Percentiles rank a stretch among this genome's conserved stretches.
Conservation (phyloP, 179 eudicot genomes). For the Heliamphora pulchella region DNA sequence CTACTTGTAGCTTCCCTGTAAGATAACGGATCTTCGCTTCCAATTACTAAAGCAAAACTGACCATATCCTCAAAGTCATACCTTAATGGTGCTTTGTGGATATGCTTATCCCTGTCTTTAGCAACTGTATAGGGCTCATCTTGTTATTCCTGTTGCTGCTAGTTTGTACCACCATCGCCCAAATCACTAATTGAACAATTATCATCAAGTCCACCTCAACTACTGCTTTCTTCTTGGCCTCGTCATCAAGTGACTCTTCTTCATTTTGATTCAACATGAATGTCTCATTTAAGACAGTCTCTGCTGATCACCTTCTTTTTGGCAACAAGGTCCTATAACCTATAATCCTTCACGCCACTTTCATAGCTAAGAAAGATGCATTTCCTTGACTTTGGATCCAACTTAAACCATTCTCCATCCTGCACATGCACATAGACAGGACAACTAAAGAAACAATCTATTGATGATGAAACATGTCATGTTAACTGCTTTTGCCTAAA, state of each 20-base stretch:
- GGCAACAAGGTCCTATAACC: too few relatives aligned
- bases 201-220: background rate
- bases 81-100: background rate
- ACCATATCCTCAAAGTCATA: background rate
- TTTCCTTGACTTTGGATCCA: background rate
- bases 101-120: background rate
- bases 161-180: background rate
- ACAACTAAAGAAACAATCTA: background rate
- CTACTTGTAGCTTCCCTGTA: too few relatives aligned
- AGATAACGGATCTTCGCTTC: background rate
- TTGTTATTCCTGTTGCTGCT: background rate
- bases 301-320: too few relatives aligned
- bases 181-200: background rate
- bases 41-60: background rate
- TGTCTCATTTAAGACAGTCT: background rate
- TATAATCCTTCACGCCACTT: background rate
- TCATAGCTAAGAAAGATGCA: conserved; percentile 1
- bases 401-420: background rate
- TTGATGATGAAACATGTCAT: background rate
- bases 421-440: background rate
- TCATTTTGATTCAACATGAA: background rate
- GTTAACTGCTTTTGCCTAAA: background rate
- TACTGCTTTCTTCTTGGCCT: background rate
- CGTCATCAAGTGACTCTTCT: too few relatives aligned
- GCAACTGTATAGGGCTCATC: background rate